Evolutionary conservation across 192 early-diverging fungal genomes (phyloP).

Genomic region (Entomortierella parvispora): DNA sequence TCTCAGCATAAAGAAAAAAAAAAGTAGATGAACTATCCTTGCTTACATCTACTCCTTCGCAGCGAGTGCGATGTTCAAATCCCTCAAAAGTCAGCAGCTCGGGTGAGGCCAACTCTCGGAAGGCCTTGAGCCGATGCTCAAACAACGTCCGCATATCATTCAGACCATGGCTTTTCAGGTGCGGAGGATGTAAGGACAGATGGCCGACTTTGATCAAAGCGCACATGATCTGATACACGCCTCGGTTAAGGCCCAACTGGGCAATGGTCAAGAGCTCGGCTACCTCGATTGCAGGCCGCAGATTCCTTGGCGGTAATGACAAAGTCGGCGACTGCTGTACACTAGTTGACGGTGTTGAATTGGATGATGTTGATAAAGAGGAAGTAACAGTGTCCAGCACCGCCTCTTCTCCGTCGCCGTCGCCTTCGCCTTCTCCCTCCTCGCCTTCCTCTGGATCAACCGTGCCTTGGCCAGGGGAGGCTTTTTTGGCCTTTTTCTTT

Average conservation of each 20-base stretch:
- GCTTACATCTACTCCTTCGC: constrained; percentile 47
- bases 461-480: not conserved
- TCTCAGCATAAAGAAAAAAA: not conserved
- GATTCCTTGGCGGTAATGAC: not conserved
- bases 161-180: constrained; percentile 40
- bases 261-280: not conserved
- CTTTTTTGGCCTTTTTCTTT: constrained; percentile 25
- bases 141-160: constrained; percentile 59
- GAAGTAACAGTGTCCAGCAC: not conserved
- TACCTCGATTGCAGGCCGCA: not conserved
- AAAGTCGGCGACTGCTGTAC: constrained; percentile 1
- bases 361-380: not conserved
- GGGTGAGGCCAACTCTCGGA: constrained; percentile 50
- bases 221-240: constrained; percentile 24
- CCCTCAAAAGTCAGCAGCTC: constrained; percentile 31
- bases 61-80: constrained; percentile 22
- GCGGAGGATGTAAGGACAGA: constrained; percentile 35
- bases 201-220: constrained; percentile 48
- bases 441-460: not conserved
- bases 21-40: not conserved
- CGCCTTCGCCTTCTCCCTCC: not conserved
- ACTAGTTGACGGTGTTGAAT: not conserved
- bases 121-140: constrained; percentile 58
- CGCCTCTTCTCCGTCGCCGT: not conserved
- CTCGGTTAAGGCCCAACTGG: constrained; percentile 25